Evolutionary conservation across 2,329 filamentous ascomycete genomes (phyloP).

Genomic region (Fulvia fulva): DNA sequence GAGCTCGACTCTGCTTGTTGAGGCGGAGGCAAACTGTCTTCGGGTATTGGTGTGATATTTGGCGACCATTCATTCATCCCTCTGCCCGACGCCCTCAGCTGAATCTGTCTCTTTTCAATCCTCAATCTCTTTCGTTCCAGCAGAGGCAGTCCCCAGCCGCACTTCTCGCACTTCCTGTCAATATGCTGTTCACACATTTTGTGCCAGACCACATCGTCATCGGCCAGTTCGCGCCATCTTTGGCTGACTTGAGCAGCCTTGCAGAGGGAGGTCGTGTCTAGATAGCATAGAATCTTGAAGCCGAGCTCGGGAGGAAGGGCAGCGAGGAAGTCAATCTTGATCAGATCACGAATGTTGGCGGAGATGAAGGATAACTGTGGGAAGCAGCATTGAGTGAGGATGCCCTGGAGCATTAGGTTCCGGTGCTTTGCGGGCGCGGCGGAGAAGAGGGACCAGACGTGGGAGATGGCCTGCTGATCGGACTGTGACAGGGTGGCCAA

Average conservation of each 20-base stretch:
- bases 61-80: conserved; percentile 54
- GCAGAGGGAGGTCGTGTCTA: conserved; percentile 91
- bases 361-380: conserved; percentile 93
- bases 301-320: conserved; percentile 86
- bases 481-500: conserved; percentile 74
- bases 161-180: conserved; percentile 88
- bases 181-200: conserved; percentile 98
- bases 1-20: neutral
- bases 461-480: conserved; percentile 92
- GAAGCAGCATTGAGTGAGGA: conserved; percentile 95
- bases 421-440: conserved; percentile 90
- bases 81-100: conserved; percentile 61
- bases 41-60: conserved; percentile 46
- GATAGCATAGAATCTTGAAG: conserved; percentile 86
- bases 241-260: conserved; percentile 92
- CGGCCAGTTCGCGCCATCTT: conserved; percentile 83
- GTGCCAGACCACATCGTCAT: conserved; percentile 97
- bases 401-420: conserved; percentile 93
- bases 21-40: conserved; percentile 25
- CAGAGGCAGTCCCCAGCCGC: conserved; percentile 88
- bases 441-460: conserved; percentile 97
- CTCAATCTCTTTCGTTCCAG: conserved; percentile 83
- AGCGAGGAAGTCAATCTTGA: conserved; percentile 93
- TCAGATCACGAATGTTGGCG: conserved; percentile 83
- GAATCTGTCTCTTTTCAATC: conserved; percentile 81